Evolutionary conservation across 257 asterid genomes (phyloP), one percentile per base, ranked within the genome.

Genomic region (Phtheirospermum japonicum): DNA sequence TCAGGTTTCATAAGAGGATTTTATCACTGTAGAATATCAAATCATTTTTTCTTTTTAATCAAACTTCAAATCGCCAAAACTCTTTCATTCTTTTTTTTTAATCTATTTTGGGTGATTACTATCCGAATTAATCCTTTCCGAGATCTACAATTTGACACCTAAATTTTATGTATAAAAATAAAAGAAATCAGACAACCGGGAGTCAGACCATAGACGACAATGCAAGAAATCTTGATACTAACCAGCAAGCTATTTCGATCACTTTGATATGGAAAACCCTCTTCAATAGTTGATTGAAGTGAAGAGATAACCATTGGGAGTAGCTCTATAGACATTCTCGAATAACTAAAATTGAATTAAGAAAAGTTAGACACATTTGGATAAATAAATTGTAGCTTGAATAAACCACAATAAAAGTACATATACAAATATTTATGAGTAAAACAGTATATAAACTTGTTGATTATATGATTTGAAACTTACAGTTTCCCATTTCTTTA

Each of bases 301-400:
- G 95, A 78, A 67, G 87, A 75, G 70, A 91, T 75, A 64, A 86
- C 84, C 52, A 68, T 67, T 34, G 87, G 68, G 78, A 91, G 83
- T 73, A 91, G 83, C 71, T 88, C 95, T 2, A 55, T 59, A 12
- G 96, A 84, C 98, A 91, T 91, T 80, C 98, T 83, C 56, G 89
- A 76, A 76, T 91, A 91, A 70, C 98, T 91, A 78, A 63, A 23
- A 73, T 70, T 40, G 40, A 68, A 40, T 51, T 31, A 65, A 56
- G 55, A 30, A 48, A 67, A 68, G 46, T 57, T 52, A 68, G 33
- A 60, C 46, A n/a, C n/a, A 42, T 61, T 53, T 66, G 30, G 55
- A 55, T 50, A 64, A n/a, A 39, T 40, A 51, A 52, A 16, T 34
- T 69, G 26, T 39, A 63, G 63, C 43, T 55, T 13, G 43, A 20